phyloP scores from a whole-genome alignment of 2,329 filamentous ascomycete genomes.

The Thermochaetoides dissita region DNA sequence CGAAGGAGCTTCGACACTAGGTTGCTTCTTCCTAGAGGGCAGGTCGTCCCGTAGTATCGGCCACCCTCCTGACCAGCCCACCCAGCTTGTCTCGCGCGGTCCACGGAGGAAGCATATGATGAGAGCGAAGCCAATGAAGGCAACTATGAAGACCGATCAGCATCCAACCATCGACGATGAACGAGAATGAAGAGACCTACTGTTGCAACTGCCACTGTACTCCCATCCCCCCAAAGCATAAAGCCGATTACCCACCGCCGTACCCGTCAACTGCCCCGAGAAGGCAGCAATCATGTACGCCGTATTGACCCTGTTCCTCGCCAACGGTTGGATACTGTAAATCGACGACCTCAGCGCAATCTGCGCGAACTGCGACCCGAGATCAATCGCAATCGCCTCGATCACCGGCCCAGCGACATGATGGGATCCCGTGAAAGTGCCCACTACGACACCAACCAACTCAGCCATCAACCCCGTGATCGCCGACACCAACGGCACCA shows the following conservation, averaged over 20 bases:
- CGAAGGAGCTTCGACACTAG: too few relatives aligned
- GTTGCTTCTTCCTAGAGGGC: too few relatives aligned
- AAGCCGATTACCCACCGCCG: conserved; percentile 40
- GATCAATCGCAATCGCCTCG: conserved; percentile 56
- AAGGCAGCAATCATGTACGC: conserved; percentile 70
- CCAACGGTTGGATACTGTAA: conserved; percentile 56
- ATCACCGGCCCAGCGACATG: conserved; percentile 59
- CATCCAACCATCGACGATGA: neutral
- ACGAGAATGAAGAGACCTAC: conserved; percentile 14
- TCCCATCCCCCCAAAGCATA: conserved; percentile 39
- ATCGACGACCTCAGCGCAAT: conserved; percentile 60
- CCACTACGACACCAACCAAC: conserved; percentile 48
- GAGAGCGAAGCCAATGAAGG: conserved; percentile 24
- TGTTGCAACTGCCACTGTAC: conserved; percentile 30
- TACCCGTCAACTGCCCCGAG: conserved; percentile 60
- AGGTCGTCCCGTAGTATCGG: conserved; percentile 17
- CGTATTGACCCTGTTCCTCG: conserved; percentile 64
- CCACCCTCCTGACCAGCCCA: conserved; percentile 31
- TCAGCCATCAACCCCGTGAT: conserved; percentile 46
- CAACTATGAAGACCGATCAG: conserved; percentile 16
- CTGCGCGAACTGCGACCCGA: conserved; percentile 59
- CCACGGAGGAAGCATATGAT: conserved; percentile 24
- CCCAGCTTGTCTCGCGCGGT: conserved; percentile 27
- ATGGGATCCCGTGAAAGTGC: conserved; percentile 53
- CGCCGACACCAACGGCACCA: conserved; percentile 53